Base-by-base conservation (phyloP, 345 rosid genomes). In the Melaleuca quinquenervia region DNA sequence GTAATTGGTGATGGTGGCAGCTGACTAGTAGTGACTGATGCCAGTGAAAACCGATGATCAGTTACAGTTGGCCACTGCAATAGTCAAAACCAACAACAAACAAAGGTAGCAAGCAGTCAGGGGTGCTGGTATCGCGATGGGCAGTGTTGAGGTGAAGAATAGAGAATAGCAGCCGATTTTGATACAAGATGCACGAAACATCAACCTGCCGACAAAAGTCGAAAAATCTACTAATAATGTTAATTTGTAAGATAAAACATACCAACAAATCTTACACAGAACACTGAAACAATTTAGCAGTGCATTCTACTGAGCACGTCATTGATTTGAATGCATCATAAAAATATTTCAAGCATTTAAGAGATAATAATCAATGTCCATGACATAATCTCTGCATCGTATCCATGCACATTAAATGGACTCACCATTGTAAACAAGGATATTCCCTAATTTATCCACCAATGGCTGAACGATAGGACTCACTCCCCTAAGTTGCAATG, bases 401-500 rank as follows among this genome's bases (percentile, higher is more conserved):
- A 51, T 74, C 82, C 18, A 70, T 29, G 80, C 83, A 27, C 5
- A 58, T 49, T 49, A 9, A 2, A 11, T 52, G 27, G 83, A 52
- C 32, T 82, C 55, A 95, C 99, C 99, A 87, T 95, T 94, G 85
- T 94, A 96, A 70, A 91, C 90, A 87, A 97, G 94, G 74, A 93
- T 60, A 87, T 97, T 93, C 82, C 90, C 86, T 6, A 86, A 91
- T 24, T 93, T 89, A 88, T 96, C 97, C 75, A 89, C 86, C 85
- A 97, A 90, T 1, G 99, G 98, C 89, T 94, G 98, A 52, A 52
- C 82, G 6, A 94, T 84, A 82, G 94, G 90, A 89, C 29, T 45
- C 9, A 91, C 83, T 70, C 98, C 99, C 90, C 98, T 90, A 82
- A 95, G 94, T 91, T 97, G 98, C 85, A 96, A 92, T 1, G 96